These are phyloP conservation scores for Aspergillus hiratsukae DNA, from an alignment of 2,329 filamentous ascomycete species.

Conservation along the genomic window DNA sequence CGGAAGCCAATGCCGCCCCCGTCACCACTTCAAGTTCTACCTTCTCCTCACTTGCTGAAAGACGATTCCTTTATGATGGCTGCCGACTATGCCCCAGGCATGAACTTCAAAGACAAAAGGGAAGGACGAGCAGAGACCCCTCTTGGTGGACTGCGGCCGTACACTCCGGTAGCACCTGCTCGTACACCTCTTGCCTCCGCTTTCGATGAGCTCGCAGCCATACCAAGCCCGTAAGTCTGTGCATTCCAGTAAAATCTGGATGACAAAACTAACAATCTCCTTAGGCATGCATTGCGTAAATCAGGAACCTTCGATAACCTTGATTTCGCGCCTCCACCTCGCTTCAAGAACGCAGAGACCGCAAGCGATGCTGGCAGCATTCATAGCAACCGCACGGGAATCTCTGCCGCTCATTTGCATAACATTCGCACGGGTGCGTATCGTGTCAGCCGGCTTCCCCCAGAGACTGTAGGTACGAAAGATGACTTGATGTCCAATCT, in stretches of 20 bases:
- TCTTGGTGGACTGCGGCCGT: conserved; percentile 58
- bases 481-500: conserved; percentile 60
- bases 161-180: conserved; percentile 65
- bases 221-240: conserved; percentile 83
- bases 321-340: conserved; percentile 47
- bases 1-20: conserved; percentile 67
- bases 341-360: conserved; percentile 41
- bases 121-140: conserved; percentile 63
- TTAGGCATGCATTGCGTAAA: conserved; percentile 45
- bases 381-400: conserved; percentile 69
- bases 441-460: conserved; percentile 77
- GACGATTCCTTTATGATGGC: conserved; percentile 72
- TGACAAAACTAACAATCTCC: conserved; percentile 15
- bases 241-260: not conserved
- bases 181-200: conserved; percentile 76
- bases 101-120: conserved; percentile 60
- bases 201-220: conserved; percentile 77
- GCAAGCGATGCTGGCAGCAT: conserved; percentile 46
- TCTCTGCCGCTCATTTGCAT: conserved; percentile 64
- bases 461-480: conserved; percentile 73
- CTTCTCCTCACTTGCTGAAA: conserved; percentile 77
- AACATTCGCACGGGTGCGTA: conserved; percentile 80
- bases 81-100: conserved; percentile 82
- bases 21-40: conserved; percentile 66
- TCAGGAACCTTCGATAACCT: conserved; percentile 46